Evolutionary conservation across 345 rosid species (phyloP).

Genomic region (Populus davidiana): DNA sequence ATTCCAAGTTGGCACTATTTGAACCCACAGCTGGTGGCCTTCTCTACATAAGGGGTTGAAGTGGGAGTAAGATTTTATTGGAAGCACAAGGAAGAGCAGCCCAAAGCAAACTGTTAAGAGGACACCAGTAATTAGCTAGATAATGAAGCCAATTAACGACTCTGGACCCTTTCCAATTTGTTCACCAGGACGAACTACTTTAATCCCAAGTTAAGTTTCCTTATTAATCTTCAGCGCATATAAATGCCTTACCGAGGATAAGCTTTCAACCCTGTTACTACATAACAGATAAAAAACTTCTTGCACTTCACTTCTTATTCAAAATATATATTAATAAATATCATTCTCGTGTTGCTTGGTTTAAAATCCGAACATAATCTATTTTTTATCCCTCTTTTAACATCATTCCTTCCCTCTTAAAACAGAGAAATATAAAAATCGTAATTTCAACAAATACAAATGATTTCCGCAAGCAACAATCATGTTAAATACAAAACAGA

Average conservation of each 20-base stretch:
- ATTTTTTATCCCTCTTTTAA: not conserved
- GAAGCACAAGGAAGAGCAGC: not conserved
- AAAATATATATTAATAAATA: not conserved
- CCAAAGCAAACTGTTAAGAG: not conserved
- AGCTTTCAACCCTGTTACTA: not conserved
- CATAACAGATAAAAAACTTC: not conserved
- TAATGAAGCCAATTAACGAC: not conserved
- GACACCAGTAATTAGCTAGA: not conserved
- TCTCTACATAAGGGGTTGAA: not conserved
- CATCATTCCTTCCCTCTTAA: not conserved
- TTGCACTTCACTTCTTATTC: not conserved
- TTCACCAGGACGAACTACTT: not conserved
- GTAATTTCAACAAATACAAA: not conserved
- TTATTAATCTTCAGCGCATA: not conserved
- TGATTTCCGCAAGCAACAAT: not conserved
- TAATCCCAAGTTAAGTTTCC: not conserved
- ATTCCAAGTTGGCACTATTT: not conserved
- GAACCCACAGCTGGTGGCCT: not conserved
- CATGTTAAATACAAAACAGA: not conserved
- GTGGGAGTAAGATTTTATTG: not conserved
- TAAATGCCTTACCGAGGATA: not conserved
- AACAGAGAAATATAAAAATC: not conserved
- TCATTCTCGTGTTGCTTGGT: not conserved
- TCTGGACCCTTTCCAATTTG: not conserved
- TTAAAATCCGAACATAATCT: not conserved